Evolutionary conservation across 257 asterid species (phyloP).

Genomic region (Paraleonurus japonicus): DNA sequence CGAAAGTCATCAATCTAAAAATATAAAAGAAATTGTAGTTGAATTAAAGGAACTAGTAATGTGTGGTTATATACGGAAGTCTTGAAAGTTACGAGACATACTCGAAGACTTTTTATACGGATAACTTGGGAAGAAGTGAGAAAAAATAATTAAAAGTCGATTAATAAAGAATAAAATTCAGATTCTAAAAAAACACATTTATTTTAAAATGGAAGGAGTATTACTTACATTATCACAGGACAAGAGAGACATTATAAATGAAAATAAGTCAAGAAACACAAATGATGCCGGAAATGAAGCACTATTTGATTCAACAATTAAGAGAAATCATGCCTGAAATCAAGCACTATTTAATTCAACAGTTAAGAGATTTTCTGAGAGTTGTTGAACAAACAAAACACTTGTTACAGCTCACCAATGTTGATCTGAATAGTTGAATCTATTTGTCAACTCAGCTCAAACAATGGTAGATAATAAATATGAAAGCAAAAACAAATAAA

Average conservation of each 20-base stretch:
- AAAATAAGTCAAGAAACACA: slow-evolving; percentile 21
- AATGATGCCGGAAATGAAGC: not conserved
- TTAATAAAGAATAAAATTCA: too few relatives aligned
- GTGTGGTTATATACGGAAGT: too few relatives aligned
- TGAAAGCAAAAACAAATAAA: slow-evolving; percentile 21
- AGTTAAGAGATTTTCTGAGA: slow-evolving; percentile 10
- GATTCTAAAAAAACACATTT: too few relatives aligned
- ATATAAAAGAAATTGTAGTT: too few relatives aligned
- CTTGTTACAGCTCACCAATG: slow-evolving; percentile 30
- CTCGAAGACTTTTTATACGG: too few relatives aligned
- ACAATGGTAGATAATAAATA: slow-evolving; percentile 17
- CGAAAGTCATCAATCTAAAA: too few relatives aligned
- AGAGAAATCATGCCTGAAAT: slow-evolving; percentile 4
- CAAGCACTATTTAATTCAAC: slow-evolving; percentile 8
- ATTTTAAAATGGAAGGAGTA: too few relatives aligned
- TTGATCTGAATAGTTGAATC: slow-evolving; percentile 27
- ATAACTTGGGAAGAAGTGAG: too few relatives aligned
- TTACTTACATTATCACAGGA: not conserved
- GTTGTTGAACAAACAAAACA: slow-evolving; percentile 42
- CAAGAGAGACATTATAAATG: not conserved
- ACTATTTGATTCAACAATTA: not conserved
- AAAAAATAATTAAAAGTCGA: too few relatives aligned
- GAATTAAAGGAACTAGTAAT: too few relatives aligned
- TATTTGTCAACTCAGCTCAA: slow-evolving; percentile 26
- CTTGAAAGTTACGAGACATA: too few relatives aligned